These are phyloP conservation scores for Ashbya aceris DNA, from an alignment of 1,139 yeast genomes.

Conservation along the genomic window DNA sequence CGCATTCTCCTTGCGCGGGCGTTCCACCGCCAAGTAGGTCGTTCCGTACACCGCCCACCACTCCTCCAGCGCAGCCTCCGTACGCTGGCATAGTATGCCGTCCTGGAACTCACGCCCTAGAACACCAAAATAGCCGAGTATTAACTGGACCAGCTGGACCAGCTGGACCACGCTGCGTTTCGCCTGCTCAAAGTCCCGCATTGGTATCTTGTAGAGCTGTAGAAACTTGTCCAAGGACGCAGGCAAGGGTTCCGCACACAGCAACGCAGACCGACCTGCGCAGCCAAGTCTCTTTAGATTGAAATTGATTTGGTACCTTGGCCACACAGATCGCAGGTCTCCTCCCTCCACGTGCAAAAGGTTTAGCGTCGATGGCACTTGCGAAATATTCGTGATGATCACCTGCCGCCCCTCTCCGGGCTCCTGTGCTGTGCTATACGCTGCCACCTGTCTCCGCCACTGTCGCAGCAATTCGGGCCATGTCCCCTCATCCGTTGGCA, in stretches of 20 bases:
- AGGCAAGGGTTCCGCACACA: slow-evolving; percentile 59
- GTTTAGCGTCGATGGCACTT: slow-evolving; percentile 67
- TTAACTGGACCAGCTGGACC: slow-evolving; percentile 63
- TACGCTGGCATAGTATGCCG: slow-evolving; percentile 71
- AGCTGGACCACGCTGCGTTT: slow-evolving; percentile 65
- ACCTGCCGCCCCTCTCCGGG: slow-evolving; percentile 45
- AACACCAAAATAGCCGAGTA: slow-evolving; percentile 68
- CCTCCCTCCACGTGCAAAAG: slow-evolving; percentile 65
- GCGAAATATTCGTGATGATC: slow-evolving; percentile 72
- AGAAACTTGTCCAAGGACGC: slow-evolving; percentile 79
- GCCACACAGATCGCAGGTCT: slow-evolving; percentile 43
- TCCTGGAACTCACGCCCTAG: slow-evolving; percentile 65
- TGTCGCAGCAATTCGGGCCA: slow-evolving; percentile 55
- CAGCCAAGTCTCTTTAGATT: slow-evolving; percentile 71
- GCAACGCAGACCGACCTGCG: slow-evolving; percentile 72
- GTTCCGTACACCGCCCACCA: slow-evolving; percentile 85
- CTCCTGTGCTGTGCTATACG: slow-evolving; percentile 45
- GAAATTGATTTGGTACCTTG: slow-evolving; percentile 57
- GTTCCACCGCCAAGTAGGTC: slow-evolving; percentile 39
- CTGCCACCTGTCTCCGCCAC: slow-evolving; percentile 57
- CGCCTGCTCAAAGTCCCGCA: slow-evolving; percentile 12
- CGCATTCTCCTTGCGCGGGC: slow-evolving; percentile 39
- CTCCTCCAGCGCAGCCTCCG: slow-evolving; percentile 56
- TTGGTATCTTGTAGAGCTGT: slow-evolving; percentile 53
- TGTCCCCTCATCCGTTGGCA: slow-evolving; percentile 42